These are phyloP conservation scores for Straminergon stramineum DNA, from an alignment of 225 moss, liverwort and hornwort species.

Conservation along the genomic window DNA sequence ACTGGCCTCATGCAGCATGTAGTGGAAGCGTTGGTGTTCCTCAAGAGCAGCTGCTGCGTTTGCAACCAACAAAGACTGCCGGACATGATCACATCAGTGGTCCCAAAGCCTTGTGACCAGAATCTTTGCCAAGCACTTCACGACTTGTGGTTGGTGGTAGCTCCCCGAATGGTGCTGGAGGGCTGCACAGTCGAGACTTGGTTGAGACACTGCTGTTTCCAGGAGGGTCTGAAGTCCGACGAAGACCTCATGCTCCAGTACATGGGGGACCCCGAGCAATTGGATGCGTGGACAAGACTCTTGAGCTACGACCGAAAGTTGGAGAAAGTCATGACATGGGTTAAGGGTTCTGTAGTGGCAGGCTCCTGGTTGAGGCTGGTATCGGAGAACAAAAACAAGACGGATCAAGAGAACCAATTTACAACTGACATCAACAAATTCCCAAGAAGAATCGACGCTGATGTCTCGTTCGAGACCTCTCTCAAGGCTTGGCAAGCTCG, in stretches of 20 bases:
- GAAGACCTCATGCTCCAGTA: background rate
- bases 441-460: background rate
- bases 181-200: background rate
- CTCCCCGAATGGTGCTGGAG: slow-evolving; percentile 7
- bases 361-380: background rate
- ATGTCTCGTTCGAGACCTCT: background rate
- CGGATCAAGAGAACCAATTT: background rate
- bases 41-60: slow-evolving; percentile 19
- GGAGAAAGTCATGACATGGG: background rate
- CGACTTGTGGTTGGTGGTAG: slow-evolving; percentile 19
- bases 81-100: background rate
- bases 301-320: background rate
- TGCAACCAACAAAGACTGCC: background rate
- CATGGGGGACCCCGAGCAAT: background rate
- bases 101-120: slow-evolving; percentile 24
- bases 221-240: background rate
- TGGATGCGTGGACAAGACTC: background rate
- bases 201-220: background rate
- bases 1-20: slow-evolving; percentile 30
- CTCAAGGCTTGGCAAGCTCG: background rate
- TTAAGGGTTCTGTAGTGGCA: background rate
- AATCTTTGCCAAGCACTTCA: slow-evolving; percentile 34
- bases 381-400: background rate
- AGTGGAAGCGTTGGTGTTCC: slow-evolving; percentile 3
- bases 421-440: background rate